Evolutionary conservation across 257 asterid species (phyloP).

Genomic region (Anisodus acutangulus): DNA sequence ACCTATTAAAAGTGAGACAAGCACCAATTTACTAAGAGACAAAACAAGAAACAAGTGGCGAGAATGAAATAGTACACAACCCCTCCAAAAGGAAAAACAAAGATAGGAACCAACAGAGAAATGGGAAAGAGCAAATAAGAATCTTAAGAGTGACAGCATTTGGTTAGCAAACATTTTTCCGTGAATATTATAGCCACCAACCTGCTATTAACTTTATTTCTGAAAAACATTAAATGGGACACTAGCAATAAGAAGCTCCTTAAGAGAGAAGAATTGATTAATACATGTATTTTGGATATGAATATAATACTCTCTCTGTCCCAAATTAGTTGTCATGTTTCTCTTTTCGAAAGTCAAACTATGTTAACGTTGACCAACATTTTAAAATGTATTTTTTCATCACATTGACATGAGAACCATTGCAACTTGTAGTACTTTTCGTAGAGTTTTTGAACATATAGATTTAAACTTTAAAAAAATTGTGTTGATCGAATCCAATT

Average conservation of each 20-base stretch:
- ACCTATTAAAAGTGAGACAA: constrained; percentile 45
- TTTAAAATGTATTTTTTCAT: too few relatives aligned
- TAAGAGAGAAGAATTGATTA: not conserved
- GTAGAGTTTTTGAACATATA: too few relatives aligned
- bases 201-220: not conserved
- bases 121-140: constrained; percentile 10
- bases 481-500: too few relatives aligned
- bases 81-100: not conserved
- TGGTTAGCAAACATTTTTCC: not conserved
- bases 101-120: constrained; percentile 19
- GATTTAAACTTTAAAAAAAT: too few relatives aligned
- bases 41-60: not conserved
- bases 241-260: not conserved
- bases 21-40: not conserved
- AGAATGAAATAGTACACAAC: not conserved
- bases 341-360: too few relatives aligned
- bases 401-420: too few relatives aligned
- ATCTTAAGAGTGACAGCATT: not conserved
- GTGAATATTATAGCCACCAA: not conserved
- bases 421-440: too few relatives aligned
- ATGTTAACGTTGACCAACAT: too few relatives aligned
- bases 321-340: too few relatives aligned
- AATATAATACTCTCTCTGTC: not conserved
- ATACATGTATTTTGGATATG: not conserved
- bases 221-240: not conserved